These are phyloP conservation scores for Cronartium ribicola DNA, from an alignment of 1,284 basidiomycete species.

Conservation along the genomic window DNA sequence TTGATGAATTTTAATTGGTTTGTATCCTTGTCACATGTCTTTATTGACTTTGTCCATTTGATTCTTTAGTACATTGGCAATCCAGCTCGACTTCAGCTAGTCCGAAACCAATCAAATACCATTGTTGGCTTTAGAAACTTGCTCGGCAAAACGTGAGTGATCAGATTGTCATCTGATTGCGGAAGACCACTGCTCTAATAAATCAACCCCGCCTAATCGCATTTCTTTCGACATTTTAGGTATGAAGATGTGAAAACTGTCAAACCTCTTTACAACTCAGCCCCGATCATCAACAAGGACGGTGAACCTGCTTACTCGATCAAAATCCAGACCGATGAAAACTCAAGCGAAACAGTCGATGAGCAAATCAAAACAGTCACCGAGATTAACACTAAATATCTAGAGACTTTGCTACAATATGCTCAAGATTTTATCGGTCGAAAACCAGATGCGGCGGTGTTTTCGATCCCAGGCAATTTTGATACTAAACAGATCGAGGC, in stretches of 20 bases:
- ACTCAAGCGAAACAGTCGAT: constrained; percentile 46
- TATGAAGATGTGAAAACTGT: constrained; percentile 60
- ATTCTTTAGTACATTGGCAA: constrained; percentile 80
- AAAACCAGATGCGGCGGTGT: constrained; percentile 73
- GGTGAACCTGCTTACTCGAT: constrained; percentile 62
- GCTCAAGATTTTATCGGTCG: constrained; percentile 87
- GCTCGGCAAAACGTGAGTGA: constrained; percentile 75
- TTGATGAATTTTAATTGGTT: neutral
- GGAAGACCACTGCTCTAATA: constrained; percentile 7
- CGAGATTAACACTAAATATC: constrained; percentile 67
- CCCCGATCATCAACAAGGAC: constrained; percentile 70
- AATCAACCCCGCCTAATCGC: neutral
- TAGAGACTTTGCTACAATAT: constrained; percentile 75
- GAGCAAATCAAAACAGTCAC: constrained; percentile 48
- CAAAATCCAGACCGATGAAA: constrained; percentile 56
- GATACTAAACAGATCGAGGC: constrained; percentile 50
- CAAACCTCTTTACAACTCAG: constrained; percentile 76
- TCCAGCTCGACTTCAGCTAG: constrained; percentile 87
- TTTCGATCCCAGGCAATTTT: constrained; percentile 65
- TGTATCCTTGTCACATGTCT: neutral
- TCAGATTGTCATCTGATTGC: constrained; percentile 14
- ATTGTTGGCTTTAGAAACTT: constrained; percentile 91
- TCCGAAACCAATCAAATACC: constrained; percentile 91
- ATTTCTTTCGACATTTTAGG: constrained; percentile 38
- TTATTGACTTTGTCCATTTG: neutral